A percentile compares a stretch with the other conserved stretches of the same genome.
These are phyloP conservation scores for Elsinoe arachidis DNA, from an alignment of 2,329 filamentous ascomycete species.

Conservation along the genomic window DNA sequence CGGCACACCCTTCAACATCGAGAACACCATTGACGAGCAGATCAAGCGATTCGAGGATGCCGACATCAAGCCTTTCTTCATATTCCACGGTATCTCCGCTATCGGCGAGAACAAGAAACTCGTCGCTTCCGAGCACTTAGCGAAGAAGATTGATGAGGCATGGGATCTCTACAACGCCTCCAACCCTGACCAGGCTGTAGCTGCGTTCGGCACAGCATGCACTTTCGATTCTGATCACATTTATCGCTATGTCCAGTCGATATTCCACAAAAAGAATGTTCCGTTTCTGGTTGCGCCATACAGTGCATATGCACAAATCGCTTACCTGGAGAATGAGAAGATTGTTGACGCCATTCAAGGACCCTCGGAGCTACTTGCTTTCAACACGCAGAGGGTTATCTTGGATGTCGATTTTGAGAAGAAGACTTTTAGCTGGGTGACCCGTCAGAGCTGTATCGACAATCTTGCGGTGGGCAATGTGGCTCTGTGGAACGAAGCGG, in stretches of 20 bases:
- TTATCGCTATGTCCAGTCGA: constrained; percentile 65
- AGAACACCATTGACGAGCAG: constrained; percentile 67
- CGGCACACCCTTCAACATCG: constrained; percentile 70
- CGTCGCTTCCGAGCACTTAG: constrained; percentile 16
- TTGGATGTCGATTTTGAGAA: constrained; percentile 60
- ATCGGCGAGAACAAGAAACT: constrained; percentile 30
- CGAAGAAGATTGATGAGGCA: constrained; percentile 43
- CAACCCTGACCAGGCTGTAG: constrained; percentile 70
- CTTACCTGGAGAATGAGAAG: constrained; percentile 32
- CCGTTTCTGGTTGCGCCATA: constrained; percentile 79
- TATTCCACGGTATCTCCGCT: constrained; percentile 83
- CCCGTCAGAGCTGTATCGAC: constrained; percentile 61
- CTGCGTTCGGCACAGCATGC: constrained; percentile 73
- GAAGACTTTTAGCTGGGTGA: constrained; percentile 54
- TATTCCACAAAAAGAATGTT: constrained; percentile 59
- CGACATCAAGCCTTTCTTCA: constrained; percentile 70
- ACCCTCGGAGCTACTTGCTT: constrained; percentile 75
- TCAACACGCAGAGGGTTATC: constrained; percentile 70
- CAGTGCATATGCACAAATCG: constrained; percentile 67
- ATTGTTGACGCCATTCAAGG: constrained; percentile 70
- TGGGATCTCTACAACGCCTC: constrained; percentile 82
- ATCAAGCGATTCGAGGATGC: constrained; percentile 59
- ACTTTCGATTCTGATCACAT: constrained; percentile 64
- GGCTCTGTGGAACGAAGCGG: constrained; percentile 71
- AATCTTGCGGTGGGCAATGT: constrained; percentile 56